These are phyloP conservation scores for Apodospora peruviana DNA, from an alignment of 495 filamentous ascomycete species.

Conservation along the genomic window DNA sequence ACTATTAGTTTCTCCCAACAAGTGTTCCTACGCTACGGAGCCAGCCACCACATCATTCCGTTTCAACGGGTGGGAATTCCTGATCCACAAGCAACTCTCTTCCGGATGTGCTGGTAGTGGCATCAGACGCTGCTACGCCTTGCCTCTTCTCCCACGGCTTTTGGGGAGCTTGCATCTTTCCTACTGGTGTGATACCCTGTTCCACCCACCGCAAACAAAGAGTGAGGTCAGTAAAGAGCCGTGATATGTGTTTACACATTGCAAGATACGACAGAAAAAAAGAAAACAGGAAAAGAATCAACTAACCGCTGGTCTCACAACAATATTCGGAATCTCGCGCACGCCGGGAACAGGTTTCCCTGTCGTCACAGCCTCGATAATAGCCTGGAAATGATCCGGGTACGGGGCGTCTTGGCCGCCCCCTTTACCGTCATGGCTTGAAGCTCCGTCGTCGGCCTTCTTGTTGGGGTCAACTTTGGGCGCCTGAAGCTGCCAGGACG, in stretches of 20 bases:
- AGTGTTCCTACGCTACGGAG: neutral
- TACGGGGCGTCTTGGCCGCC: slow-evolving; percentile 54
- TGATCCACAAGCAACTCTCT: slow-evolving; percentile 3
- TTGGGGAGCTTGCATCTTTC: slow-evolving; percentile 26
- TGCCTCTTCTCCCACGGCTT: slow-evolving; percentile 33
- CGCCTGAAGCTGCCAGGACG: slow-evolving; percentile 39
- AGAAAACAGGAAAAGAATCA: neutral
- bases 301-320: slow-evolving; percentile 54
- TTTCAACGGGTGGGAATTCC: slow-evolving; percentile 21
- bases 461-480: slow-evolving; percentile 36
- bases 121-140: neutral
- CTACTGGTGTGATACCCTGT: slow-evolving; percentile 26
- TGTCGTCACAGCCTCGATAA: slow-evolving; percentile 80
- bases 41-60: neutral
- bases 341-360: slow-evolving; percentile 87
- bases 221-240: too few relatives aligned
- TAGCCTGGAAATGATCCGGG: slow-evolving; percentile 80
- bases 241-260: too few relatives aligned
- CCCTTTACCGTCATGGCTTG: slow-evolving; percentile 6
- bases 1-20: too few relatives aligned
- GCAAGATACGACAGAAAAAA: too few relatives aligned
- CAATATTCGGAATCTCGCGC: slow-evolving; percentile 77
- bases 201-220: too few relatives aligned
- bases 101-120: too few relatives aligned
- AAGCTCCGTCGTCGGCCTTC: slow-evolving; percentile 21